Evolutionary conservation across 2,329 filamentous ascomycete species (phyloP).

Genomic region (Coniochaeta prunicola): DNA sequence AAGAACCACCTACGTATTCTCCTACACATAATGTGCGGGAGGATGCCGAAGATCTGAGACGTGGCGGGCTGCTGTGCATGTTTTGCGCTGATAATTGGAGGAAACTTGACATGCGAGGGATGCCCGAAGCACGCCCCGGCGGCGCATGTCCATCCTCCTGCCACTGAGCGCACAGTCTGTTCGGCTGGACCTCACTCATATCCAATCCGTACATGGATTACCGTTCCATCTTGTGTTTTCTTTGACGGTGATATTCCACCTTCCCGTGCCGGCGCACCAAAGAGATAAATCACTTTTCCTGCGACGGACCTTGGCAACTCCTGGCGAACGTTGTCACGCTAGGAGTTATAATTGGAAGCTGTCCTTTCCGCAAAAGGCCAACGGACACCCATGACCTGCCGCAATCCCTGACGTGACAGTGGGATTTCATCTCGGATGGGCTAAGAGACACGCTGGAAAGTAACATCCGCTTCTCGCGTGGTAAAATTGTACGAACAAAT

Average conservation of each 20-base stretch:
- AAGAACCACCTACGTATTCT: neutral
- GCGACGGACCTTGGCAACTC: neutral
- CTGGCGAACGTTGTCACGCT: neutral
- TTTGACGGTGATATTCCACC: neutral
- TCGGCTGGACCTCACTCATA: neutral
- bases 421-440: neutral
- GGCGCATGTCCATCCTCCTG: neutral
- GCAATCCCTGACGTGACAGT: neutral
- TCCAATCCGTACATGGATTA: neutral
- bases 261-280: neutral
- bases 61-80: neutral
- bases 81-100: neutral
- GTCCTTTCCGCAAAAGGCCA: neutral
- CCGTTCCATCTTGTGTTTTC: no score
- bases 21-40: neutral
- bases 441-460: neutral
- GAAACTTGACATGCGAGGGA: neutral
- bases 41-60: neutral
- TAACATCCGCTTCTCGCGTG: conserved; percentile 3
- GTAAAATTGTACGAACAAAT: conserved; percentile 1
- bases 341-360: conserved; percentile 1
- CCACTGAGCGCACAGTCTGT: neutral
- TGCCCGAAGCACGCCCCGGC: neutral
- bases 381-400: neutral
- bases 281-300: neutral